These are phyloP conservation scores for Lagenidium sp. DNA, from an alignment of 352 stramenopile species.

Conservation along the genomic window DNA sequence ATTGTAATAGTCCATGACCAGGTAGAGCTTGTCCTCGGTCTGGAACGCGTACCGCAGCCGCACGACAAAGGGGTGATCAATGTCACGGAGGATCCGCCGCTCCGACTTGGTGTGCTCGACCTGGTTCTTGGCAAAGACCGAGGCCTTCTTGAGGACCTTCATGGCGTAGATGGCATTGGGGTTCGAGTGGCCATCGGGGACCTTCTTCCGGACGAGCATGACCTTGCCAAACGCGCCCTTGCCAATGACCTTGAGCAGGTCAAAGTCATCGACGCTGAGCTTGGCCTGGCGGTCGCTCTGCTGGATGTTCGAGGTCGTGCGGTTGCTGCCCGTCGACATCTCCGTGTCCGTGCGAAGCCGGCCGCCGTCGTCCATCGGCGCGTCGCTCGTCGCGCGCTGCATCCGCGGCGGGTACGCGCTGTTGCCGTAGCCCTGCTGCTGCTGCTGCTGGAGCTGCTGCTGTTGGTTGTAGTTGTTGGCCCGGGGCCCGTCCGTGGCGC, in stretches of 20 bases:
- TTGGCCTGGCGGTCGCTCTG: conserved; percentile 21
- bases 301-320: conserved; percentile 34
- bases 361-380: conserved; percentile 21
- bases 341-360: conserved; percentile 64
- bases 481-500: conserved; percentile 73
- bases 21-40: conserved; percentile 89
- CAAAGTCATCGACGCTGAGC: conserved; percentile 90
- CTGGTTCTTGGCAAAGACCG: conserved; percentile 89
- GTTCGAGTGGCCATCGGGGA: conserved; percentile 48
- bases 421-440: conserved; percentile 8
- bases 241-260: conserved; percentile 93
- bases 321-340: conserved; percentile 47
- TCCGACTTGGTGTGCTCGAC: conserved; percentile 92
- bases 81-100: conserved; percentile 84
- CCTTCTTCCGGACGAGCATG: conserved; percentile 92
- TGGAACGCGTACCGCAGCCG: conserved; percentile 92
- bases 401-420: conserved; percentile 18
- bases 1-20: conserved; percentile 92
- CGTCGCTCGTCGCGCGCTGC: conserved; percentile 52
- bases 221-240: conserved; percentile 96
- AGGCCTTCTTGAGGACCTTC: conserved; percentile 91
- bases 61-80: conserved; percentile 91
- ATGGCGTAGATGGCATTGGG: conserved; percentile 88
- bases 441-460: no score
- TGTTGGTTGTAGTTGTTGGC: no score